Evolutionary conservation across 2,329 filamentous ascomycete genomes (phyloP).

Genomic region (Helminthosporium solani): DNA sequence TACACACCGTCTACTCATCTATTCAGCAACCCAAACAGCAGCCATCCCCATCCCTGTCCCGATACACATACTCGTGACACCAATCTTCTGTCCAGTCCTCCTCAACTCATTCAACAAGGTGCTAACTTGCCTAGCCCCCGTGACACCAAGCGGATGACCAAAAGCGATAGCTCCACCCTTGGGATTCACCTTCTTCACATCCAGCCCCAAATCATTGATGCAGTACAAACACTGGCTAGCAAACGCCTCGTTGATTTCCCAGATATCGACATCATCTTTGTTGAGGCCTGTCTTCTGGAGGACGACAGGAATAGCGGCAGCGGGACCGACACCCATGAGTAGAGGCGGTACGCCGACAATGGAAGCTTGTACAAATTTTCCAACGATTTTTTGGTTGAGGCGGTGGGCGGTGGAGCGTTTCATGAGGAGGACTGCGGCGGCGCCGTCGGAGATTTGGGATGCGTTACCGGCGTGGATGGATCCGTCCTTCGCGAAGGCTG

Average conservation of each 20-base stretch:
- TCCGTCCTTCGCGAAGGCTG: conserved; percentile 88
- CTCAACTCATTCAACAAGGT: conserved; percentile 88
- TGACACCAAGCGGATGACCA: conserved; percentile 92
- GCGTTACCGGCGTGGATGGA: conserved; percentile 96
- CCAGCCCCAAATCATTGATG: conserved; percentile 80
- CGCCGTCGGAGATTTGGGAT: conserved; percentile 89
- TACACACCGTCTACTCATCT: too few species aligned
- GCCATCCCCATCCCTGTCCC: conserved; percentile 97
- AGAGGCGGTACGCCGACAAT: conserved; percentile 88
- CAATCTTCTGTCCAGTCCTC: conserved; percentile 80
- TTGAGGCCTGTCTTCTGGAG: conserved; percentile 82
- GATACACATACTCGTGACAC: conserved; percentile 93
- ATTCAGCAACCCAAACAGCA: conserved; percentile 93
- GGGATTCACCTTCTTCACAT: conserved; percentile 87
- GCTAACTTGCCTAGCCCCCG: conserved; percentile 88
- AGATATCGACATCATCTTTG: conserved; percentile 89
- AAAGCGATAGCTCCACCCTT: conserved; percentile 97
- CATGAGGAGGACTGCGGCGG: conserved; percentile 94
- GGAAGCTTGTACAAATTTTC: conserved; percentile 85
- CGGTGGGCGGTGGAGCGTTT: conserved; percentile 85
- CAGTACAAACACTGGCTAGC: conserved; percentile 94
- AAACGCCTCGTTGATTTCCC: conserved; percentile 99
- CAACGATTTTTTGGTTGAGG: conserved; percentile 83
- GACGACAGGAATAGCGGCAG: conserved; percentile 91
- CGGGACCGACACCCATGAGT: conserved; percentile 94